Base-by-base conservation (phyloP, 2,329 filamentous ascomycete species). In the Metarhizium humberi region DNA sequence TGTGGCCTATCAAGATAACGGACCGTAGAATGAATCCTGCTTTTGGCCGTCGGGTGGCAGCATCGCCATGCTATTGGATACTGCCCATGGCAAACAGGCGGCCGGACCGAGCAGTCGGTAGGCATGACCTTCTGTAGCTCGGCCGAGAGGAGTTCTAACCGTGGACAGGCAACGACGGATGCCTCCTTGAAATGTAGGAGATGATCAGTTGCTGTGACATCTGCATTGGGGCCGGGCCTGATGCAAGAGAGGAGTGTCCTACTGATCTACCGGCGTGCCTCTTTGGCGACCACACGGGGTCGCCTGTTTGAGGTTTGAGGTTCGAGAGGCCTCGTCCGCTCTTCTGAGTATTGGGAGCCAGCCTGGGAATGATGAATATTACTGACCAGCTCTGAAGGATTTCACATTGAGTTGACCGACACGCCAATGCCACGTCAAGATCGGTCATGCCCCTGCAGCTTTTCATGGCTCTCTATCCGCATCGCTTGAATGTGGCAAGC, bases 21-120 rank as follows among this genome's bases (percentile, higher is more conserved):
- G 40, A 46, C 25, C 34, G 30, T 40, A 50, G 54, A 51, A 30
- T 29, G 45, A 18, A 48, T n/a, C 11, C 25, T 48, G 45, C 45
- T 48, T 30, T 30, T 18, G 45, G 45, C 25, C 45, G 20, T 51
- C 53, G 56, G 56, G 38, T 57, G 53, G 53, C 56, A 45, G 50
- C 56, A 57, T 57, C 30, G 40, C 8, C 40, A 43, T 47, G 40
- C 46, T 29, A 55, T 53, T 55, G 52, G 53, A 53, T 42, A 30
- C 51, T 53, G 50, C 51, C 46, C 53, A 30, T 7, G 51, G 53
- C 56, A 57, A 57, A 55, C 56, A 57, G 53, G 48, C 29, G 36
- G 54, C 45, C 56, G 56, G 56, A 55, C 56, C 56, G 53, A 57
- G 42, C 51, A 53, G 56, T 57, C 56, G 56, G 56, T 57, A 55